These are phyloP conservation scores for Candida patagonica DNA, from an alignment of 805 yeast species.

Conservation along the genomic window DNA sequence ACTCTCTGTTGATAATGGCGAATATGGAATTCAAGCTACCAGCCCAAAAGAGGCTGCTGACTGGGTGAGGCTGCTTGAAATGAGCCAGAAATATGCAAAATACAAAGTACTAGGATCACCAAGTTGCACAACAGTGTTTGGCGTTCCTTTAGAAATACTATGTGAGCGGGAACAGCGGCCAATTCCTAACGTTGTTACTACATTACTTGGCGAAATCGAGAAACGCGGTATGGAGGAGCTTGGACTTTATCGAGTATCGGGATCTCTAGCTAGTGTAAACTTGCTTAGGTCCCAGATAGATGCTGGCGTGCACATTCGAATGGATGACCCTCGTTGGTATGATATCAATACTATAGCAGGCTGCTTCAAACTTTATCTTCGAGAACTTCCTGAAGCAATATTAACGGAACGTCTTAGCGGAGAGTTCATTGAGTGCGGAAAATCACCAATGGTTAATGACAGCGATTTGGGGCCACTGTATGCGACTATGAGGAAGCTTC, in stretches of 20 bases:
- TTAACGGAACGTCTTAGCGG: constrained; percentile 60
- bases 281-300: constrained; percentile 46
- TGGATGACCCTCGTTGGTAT: constrained; percentile 52
- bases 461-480: constrained; percentile 19
- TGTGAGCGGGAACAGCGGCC: constrained; percentile 59
- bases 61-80: constrained; percentile 46
- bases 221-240: constrained; percentile 81
- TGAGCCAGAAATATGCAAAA: constrained; percentile 21
- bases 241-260: constrained; percentile 75
- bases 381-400: constrained; percentile 82
- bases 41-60: constrained; percentile 54
- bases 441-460: constrained; percentile 20
- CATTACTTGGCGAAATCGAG: constrained; percentile 68
- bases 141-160: constrained; percentile 70
- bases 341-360: constrained; percentile 86
- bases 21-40: constrained; percentile 58
- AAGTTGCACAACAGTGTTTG: constrained; percentile 53
- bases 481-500: constrained; percentile 38
- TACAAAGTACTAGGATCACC: constrained; percentile 11
- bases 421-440: constrained; percentile 33
- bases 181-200: constrained; percentile 58
- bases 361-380: constrained; percentile 69
- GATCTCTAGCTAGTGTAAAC: constrained; percentile 50
- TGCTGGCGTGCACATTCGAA: constrained; percentile 35
- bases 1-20: constrained; percentile 41